These are phyloP conservation scores for Lipomyces starkeyi DNA, from an alignment of 805 yeast genomes.

Conservation along the genomic window DNA sequence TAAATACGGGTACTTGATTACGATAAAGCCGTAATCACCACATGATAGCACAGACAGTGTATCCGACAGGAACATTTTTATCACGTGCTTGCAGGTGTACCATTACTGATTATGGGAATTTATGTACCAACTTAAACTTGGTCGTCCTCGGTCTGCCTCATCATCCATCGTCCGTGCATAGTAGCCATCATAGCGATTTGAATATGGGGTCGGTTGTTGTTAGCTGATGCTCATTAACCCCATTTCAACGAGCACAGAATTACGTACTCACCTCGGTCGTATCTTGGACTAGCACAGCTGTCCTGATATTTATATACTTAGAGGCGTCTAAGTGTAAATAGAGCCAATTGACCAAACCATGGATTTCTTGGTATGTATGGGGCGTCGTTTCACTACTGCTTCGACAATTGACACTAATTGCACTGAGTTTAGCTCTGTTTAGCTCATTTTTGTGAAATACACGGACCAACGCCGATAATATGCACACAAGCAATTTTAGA, in stretches of 20 bases:
- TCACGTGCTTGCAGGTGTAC: neutral
- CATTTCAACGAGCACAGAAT: neutral
- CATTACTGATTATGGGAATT: neutral
- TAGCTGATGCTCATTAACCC: neutral
- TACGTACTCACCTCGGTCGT: neutral
- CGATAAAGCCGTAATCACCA: neutral
- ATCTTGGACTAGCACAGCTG: neutral
- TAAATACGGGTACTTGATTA: neutral
- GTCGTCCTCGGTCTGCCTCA: neutral
- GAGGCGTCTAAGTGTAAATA: neutral
- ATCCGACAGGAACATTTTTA: neutral
- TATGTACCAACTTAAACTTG: neutral
- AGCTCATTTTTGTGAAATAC: conserved; percentile 45
- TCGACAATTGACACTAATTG: neutral
- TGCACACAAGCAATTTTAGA: conserved; percentile 41
- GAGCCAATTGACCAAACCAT: neutral
- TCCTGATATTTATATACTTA: neutral
- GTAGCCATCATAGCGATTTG: neutral
- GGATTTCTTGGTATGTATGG: conserved; percentile 5
- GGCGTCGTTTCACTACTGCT: neutral
- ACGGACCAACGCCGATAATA: conserved; percentile 44
- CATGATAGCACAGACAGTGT: neutral
- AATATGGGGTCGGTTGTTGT: neutral
- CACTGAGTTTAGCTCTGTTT: conserved; percentile 39
- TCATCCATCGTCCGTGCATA: neutral